Evolutionary conservation across 2,329 filamentous ascomycete genomes (phyloP).

Genomic region (Scytalidium lignicola): DNA sequence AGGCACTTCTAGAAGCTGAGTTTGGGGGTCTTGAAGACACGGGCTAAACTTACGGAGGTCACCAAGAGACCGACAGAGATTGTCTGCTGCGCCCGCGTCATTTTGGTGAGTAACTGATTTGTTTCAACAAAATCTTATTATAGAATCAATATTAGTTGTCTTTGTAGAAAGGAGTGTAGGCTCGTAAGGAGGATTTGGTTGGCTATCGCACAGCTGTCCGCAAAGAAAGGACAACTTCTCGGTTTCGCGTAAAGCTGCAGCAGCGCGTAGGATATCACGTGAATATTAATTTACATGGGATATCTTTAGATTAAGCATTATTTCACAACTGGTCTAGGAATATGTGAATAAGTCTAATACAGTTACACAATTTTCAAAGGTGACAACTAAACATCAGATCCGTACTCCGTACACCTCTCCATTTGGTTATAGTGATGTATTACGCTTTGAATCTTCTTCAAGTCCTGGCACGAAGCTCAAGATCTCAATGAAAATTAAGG

Average conservation of each 20-base stretch:
- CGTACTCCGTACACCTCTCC: too few relatives aligned
- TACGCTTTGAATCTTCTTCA: too few relatives aligned
- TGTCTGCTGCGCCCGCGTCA: conserved; percentile 93
- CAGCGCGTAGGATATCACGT: not conserved
- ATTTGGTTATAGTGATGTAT: too few relatives aligned
- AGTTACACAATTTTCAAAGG: too few relatives aligned
- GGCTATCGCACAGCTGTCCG: conserved; percentile 14
- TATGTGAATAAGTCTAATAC: too few relatives aligned
- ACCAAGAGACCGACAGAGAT: conserved; percentile 83
- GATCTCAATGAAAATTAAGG: conserved; percentile 32
- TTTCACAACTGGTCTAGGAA: too few relatives aligned
- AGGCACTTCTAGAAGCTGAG: conserved; percentile 7
- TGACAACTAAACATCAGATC: too few relatives aligned
- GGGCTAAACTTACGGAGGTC: conserved; percentile 65
- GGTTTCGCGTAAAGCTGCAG: not conserved
- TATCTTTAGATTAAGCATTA: too few relatives aligned
- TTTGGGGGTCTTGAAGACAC: conserved; percentile 6
- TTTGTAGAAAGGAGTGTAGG: conserved; percentile 23
- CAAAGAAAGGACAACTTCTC: conserved; percentile 8
- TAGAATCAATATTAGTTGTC: conserved; percentile 1
- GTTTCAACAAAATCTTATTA: not conserved
- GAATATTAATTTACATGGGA: not conserved
- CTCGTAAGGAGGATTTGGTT: conserved; percentile 17
- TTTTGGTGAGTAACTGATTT: conserved; percentile 39
- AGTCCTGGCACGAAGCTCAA: conserved; percentile 23